A percentile compares a stretch with the other conserved stretches of the same genome.
phyloP scores from a whole-genome alignment of 2,329 filamentous ascomycete species.

The Fusarium siculi region DNA sequence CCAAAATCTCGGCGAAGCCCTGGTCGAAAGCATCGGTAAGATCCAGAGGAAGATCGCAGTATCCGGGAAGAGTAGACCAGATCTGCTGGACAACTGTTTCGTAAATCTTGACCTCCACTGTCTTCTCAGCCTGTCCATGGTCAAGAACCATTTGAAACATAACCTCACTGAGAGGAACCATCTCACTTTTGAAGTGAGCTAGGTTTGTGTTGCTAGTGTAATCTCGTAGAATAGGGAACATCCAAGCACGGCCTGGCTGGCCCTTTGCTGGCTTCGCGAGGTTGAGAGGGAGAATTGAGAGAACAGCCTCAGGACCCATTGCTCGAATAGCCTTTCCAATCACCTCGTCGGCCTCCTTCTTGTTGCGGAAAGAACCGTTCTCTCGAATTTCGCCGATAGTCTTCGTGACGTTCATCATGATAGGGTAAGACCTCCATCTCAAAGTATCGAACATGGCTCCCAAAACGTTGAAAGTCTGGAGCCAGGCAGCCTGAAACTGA shows the following conservation, averaged over 20 bases:
- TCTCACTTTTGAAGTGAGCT: conserved; percentile 83
- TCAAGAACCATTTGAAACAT: conserved; percentile 92
- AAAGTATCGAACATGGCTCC: conserved; percentile 87
- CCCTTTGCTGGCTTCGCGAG: conserved; percentile 79
- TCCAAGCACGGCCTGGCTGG: conserved; percentile 89
- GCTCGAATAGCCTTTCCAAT: conserved; percentile 87
- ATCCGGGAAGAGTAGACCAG: conserved; percentile 93
- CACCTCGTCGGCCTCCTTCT: conserved; percentile 93
- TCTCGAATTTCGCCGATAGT: conserved; percentile 87
- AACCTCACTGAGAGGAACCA: conserved; percentile 87
- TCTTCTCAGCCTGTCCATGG: conserved; percentile 84
- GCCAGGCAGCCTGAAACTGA: conserved; percentile 94
- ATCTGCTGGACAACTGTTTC: conserved; percentile 96
- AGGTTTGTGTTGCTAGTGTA: conserved; percentile 90
- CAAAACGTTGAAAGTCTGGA: conserved; percentile 91
- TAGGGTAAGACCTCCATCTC: conserved; percentile 84
- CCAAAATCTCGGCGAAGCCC: conserved; percentile 86
- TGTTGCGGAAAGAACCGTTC: conserved; percentile 89
- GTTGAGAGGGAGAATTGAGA: conserved; percentile 87
- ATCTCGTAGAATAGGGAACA: conserved; percentile 90
- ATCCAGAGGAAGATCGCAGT: conserved; percentile 92
- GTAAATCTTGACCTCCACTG: conserved; percentile 96
- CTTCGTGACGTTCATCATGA: conserved; percentile 79
- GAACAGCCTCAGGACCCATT: conserved; percentile 87
- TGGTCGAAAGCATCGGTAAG: conserved; percentile 82